Base-by-base conservation (phyloP, 2,329 filamentous ascomycete genomes). In the Dichotomopilus funicola region DNA sequence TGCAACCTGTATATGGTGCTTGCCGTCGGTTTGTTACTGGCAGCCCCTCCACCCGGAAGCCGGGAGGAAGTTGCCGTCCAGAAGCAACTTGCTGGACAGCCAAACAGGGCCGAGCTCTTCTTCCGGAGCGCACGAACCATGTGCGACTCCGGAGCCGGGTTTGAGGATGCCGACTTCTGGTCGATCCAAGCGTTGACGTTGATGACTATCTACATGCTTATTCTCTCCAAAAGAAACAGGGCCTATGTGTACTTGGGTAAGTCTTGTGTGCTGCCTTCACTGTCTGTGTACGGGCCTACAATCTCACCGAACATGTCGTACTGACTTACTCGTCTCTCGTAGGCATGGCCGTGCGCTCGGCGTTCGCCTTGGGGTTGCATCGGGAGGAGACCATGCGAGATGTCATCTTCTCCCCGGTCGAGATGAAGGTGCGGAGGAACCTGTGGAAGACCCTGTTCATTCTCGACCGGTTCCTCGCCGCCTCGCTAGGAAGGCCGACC, bases 381-480 rank as follows among this genome's bases (percentile, higher is more conserved):
- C 74, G 80, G 61, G 77, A 80, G 62, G 81, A 86, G 60, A 79
- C 78, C 2, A 76, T 81, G 69, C 56, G 58, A 33, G 61, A 61
- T 41, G 68, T 73, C 10, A 74, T 82, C 12, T 84, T 83, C 63
- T 68, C 67, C 6, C 63, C 64, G 0, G 69, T 74, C 9, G 73
- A 81, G 50, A 72, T 78, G 59, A 67, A 64, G 7, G 66, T 77
- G 7, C 73, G 82, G 37, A 76, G 77, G 34, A 85, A 81, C 49
- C 67, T 87, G 3, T 87, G 83, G 84, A 78, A 79, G 54, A 83
- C 81, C 9, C 68, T 88, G 0, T 86, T 85, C 56, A 73, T 87
- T 11, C 73, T 87, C 6, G 85, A 88, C 63, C 75, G 80, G 12
- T 82, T 87, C 51, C 71, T 87, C 1, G 78, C 83, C 1, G 79